phyloP scores from a whole-genome alignment of 2,329 filamentous ascomycete genomes.

The Monosporascus sp. region DNA sequence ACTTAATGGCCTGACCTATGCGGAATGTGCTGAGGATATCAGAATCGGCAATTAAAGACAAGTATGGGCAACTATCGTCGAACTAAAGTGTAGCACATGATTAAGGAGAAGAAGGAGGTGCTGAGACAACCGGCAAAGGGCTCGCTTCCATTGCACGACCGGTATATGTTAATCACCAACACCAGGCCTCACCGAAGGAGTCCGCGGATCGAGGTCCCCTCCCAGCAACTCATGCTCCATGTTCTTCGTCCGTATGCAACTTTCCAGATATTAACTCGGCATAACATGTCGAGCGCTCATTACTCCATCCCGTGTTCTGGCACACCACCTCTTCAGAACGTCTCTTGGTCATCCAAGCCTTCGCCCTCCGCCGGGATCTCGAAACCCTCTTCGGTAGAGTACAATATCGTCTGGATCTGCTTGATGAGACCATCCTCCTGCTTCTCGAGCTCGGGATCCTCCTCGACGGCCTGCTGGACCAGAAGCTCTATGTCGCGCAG shows the following conservation, averaged over 20 bases:
- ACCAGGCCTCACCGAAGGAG: not conserved
- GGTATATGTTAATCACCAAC: not conserved
- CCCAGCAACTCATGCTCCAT: not conserved
- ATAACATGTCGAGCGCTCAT: conserved; percentile 3
- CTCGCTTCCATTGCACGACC: not conserved
- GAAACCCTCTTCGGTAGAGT: conserved; percentile 91
- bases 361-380: conserved; percentile 82
- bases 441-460: conserved; percentile 89
- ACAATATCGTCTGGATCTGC: conserved; percentile 93
- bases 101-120: not conserved
- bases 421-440: conserved; percentile 89
- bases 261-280: not conserved
- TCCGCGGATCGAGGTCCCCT: not conserved
- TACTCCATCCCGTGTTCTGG: conserved; percentile 9
- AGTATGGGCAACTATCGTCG: conserved; percentile 5
- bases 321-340: conserved; percentile 47
- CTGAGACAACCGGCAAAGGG: not conserved
- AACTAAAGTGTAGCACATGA: not conserved
- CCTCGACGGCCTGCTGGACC: conserved; percentile 87
- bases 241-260: not conserved
- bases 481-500: conserved; percentile 93
- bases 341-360: conserved; percentile 71
- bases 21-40: not conserved
- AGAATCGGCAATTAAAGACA: not conserved
- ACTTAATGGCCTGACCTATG: not conserved